Base-by-base conservation (phyloP, 345 rosid genomes). In the Eutrema heterophyllum region DNA sequence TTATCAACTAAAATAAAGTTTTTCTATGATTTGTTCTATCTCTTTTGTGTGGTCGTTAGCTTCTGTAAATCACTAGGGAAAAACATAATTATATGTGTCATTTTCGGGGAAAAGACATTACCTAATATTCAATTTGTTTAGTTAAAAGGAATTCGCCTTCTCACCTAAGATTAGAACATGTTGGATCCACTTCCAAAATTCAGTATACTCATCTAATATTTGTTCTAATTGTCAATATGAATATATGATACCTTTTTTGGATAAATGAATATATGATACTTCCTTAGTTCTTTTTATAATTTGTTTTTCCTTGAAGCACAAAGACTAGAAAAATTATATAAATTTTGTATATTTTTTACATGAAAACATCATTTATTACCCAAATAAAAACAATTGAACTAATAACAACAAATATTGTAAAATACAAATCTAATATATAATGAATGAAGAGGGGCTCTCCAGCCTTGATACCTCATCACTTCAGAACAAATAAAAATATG, bases 81-180 rank as follows among this genome's bases (percentile, higher is more conserved):
- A 73, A 46, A 66, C 12, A 45, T 54, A 12, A 67, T 58, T 15
- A 57, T 40, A 41, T 16, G n/a, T 50, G 73, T 74, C 73, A 51
- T 59, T 67, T 58, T 67, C 46, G 1, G 52, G 29, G 54, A 7
- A 58, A 67, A 30, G 7, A 53, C 39, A 75, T 52, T 29, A 26
- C 69, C 44, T 53, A 35, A 40, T 64, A 54, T 69, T 51, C 15
- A 27, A 43, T 45, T 43, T 36, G 62, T 62, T 69, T 62, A 62
- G 49, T 13, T 27, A 70, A 44, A 14, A 27, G 59, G 40, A 27
- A 57, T 36, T 35, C 45, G 52, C 21, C 36, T 24, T 18, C 38
- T 49, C 62, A 67, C 73, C 61, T 33, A 67, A 18, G 38, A 35
- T 38, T 45, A 73, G 29, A 38, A 74, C 36, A 75, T 41, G 41